A percentile compares a stretch with the other conserved stretches of the same genome.
phyloP scores from a whole-genome alignment of 2,329 filamentous ascomycete species.

The Fusarium oligoseptatum region DNA sequence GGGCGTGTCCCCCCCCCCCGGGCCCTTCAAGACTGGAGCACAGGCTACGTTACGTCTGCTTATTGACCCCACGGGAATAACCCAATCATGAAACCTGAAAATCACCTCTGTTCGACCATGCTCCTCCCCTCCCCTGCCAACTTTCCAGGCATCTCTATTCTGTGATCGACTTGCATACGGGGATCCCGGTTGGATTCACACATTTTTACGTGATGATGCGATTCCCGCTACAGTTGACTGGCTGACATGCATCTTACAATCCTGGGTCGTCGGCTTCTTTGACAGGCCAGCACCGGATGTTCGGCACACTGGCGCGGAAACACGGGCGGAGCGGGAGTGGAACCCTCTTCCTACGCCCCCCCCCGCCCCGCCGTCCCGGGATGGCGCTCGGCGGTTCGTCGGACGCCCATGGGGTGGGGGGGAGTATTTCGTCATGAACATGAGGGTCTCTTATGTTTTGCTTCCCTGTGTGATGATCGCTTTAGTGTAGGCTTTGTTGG shows the following conservation, averaged over 20 bases:
- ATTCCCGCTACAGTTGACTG: constrained; percentile 22
- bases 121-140: constrained; percentile 12
- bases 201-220: constrained; percentile 30
- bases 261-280: constrained; percentile 40
- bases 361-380: constrained; percentile 37
- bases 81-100: constrained; percentile 27
- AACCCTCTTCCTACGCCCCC: background rate
- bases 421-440: constrained; percentile 8
- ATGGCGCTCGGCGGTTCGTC: constrained; percentile 22
- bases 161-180: constrained; percentile 32
- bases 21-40: constrained; percentile 1
- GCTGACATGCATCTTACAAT: constrained; percentile 25
- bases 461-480: constrained; percentile 15
- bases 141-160: constrained; percentile 9
- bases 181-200: constrained; percentile 17
- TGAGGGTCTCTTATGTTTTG: constrained; percentile 4
- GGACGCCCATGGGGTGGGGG: constrained; percentile 18
- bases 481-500: constrained; percentile 21
- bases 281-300: constrained; percentile 39
- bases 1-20: too few relatives aligned
- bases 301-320: constrained; percentile 46
- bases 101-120: background rate
- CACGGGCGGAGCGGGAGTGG: constrained; percentile 30
- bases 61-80: constrained; percentile 32
- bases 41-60: constrained; percentile 19